A percentile compares a stretch with the other conserved stretches of the same genome.
Conservation (phyloP, 805 yeast genomes). For the Metschnikowia reukaufii region DNA sequence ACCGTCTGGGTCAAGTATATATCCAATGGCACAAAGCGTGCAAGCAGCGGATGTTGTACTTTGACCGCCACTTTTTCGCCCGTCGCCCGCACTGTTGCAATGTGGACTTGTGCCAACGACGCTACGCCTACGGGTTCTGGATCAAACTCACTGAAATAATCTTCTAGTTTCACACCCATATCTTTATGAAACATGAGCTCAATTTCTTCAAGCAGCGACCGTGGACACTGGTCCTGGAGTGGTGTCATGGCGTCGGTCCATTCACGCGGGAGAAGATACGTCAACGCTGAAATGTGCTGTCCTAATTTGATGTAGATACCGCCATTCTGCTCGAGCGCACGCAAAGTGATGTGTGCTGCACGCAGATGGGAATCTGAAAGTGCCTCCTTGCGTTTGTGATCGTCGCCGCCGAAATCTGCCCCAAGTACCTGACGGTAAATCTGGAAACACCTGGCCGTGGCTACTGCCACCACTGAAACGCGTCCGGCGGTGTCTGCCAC, state of each 20-base stretch:
- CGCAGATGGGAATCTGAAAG: slow-evolving; percentile 64
- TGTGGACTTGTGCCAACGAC: slow-evolving; percentile 93
- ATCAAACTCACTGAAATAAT: slow-evolving; percentile 65
- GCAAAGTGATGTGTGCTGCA: slow-evolving; percentile 77
- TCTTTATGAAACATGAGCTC: slow-evolving; percentile 66
- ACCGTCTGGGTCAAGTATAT: slow-evolving; percentile 74
- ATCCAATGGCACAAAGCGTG: slow-evolving; percentile 89
- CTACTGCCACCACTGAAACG: slow-evolving; percentile 61
- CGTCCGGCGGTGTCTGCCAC: slow-evolving; percentile 44
- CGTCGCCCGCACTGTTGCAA: slow-evolving; percentile 56
- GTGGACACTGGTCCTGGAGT: slow-evolving; percentile 87
- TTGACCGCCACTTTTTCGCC: slow-evolving; percentile 88
- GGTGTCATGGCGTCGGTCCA: slow-evolving; percentile 97
- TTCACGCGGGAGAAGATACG: slow-evolving; percentile 84
- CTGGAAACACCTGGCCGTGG: slow-evolving; percentile 71
- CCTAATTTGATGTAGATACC: slow-evolving; percentile 94
- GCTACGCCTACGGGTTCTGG: slow-evolving; percentile 89
- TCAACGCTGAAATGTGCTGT: slow-evolving; percentile 90
- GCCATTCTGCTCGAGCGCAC: slow-evolving; percentile 81
- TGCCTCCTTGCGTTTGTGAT: slow-evolving; percentile 48
- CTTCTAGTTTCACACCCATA: slow-evolving; percentile 58
- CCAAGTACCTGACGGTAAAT: slow-evolving; percentile 62
- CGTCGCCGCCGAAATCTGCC: slow-evolving; percentile 37
- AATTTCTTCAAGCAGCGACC: slow-evolving; percentile 69
- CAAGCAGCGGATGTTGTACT: slow-evolving; percentile 86